A percentile compares a stretch with the other conserved stretches of the same genome.
Evolutionary conservation across 129 eudicot genomes (phyloP).

Genomic region (Apium graveolens): DNA sequence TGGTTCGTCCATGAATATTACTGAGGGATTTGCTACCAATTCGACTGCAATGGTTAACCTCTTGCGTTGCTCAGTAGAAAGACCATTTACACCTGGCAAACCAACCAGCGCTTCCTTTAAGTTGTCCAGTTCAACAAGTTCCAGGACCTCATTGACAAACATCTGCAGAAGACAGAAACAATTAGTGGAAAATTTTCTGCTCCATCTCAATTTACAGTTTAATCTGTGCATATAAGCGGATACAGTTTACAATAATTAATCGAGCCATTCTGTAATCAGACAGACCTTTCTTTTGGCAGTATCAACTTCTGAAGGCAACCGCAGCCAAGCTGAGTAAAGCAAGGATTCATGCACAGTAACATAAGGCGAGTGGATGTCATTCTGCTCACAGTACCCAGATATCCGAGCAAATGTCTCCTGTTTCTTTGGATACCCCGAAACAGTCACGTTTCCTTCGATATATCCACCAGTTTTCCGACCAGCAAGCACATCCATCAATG

Average conservation of each 20-base stretch:
- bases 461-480: slow-evolving; percentile 10
- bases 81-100: slow-evolving; percentile 6
- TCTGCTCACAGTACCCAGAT: slow-evolving; percentile 6
- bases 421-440: slow-evolving; percentile 7
- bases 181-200: not conserved
- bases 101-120: not conserved
- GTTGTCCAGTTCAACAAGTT: slow-evolving; percentile 4
- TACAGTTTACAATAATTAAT: not conserved
- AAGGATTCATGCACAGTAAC: not conserved
- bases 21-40: slow-evolving; percentile 2
- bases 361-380: slow-evolving; percentile 5
- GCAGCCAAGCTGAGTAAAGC: slow-evolving; percentile 4
- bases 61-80: slow-evolving; percentile 1
- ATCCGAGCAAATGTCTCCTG: slow-evolving; percentile 9
- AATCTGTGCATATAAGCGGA: not conserved
- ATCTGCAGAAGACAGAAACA: not conserved
- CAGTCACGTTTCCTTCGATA: not conserved
- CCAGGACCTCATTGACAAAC: slow-evolving; percentile 8
- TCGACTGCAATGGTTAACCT: slow-evolving; percentile 8
- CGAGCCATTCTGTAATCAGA: not conserved
- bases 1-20: slow-evolving; percentile 7
- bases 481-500: slow-evolving; percentile 8
- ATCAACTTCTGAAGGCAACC: slow-evolving; percentile 3
- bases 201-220: not conserved
- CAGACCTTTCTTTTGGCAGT: slow-evolving; percentile 1